Base-by-base conservation (phyloP, 2,329 filamentous ascomycete species). In the Fusarium luffae region DNA sequence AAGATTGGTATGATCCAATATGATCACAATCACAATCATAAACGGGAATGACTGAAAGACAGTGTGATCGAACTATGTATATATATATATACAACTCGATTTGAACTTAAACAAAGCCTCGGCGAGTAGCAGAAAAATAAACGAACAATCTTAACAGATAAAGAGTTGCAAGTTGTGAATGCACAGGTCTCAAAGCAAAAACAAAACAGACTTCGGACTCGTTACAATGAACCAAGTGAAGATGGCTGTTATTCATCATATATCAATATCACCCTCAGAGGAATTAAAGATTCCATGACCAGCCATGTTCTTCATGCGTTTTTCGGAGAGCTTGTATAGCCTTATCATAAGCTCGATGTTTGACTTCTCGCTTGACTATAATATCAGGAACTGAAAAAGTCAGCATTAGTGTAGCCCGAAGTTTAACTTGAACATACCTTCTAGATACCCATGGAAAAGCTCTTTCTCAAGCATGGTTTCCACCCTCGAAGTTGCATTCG, bases 371-470 rank as follows among this genome's bases (percentile, higher is more conserved):
- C 19, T 61, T 69, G 8, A 70, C 54, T 16, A 72, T 54, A 3
- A 41, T 27, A 61, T 70, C 65, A 16, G 66, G 73, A 50, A 76
- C 72, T 74, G 21, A 6, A 32, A 47, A 47, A 9, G 25, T 18
- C 14, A 48, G 11, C 37, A 27, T 13, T 7, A 11, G 16, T 19
- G 11, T 7, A 16, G 23, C 11, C 18, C 21, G n/a, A 8, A 7
- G 23, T 19, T 27, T 21, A 42, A 28, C 23, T 19, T 7, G 3
- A 7, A 30, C 46, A 37, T 27, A 75, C 74, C 65, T 61, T 77
- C 72, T 2, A 77, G 41, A 44, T 77, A 77, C n/a, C 74, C 76
- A 62, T 78, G 72, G 34, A 77, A 77, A 1, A 69, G 54, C 37
- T 74, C 65, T 23, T 75, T 63, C 10, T 73, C 69, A 34, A 74